Evolutionary conservation across 225 moss, liverwort and hornwort species (phyloP).

Genomic region (Pseudisothecium myosuroides): DNA sequence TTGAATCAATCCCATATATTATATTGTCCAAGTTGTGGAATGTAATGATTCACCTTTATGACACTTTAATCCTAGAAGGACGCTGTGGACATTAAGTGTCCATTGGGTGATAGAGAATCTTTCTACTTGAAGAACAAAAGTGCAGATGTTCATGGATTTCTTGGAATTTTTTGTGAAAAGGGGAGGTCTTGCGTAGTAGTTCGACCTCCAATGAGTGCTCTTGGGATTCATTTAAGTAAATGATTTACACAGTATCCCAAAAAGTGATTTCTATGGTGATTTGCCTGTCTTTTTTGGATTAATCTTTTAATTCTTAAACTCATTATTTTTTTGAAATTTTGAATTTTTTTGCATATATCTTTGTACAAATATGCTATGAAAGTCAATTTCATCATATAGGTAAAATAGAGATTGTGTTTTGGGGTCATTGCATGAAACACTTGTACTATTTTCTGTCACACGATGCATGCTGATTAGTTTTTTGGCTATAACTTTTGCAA

Average conservation of each 20-base stretch:
- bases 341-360: not conserved
- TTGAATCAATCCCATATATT: not conserved
- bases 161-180: not conserved
- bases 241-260: too few relatives aligned
- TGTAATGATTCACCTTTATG: not conserved
- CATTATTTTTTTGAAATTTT: not conserved
- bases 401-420: not conserved
- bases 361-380: not conserved
- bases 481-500: too few relatives aligned
- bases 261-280: too few relatives aligned
- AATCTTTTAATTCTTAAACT: not conserved
- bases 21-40: not conserved
- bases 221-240: too few relatives aligned
- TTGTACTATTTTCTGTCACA: too few relatives aligned
- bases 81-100: too few relatives aligned
- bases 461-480: too few relatives aligned
- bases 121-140: too few relatives aligned
- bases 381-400: not conserved
- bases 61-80: not conserved
- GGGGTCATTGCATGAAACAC: too few relatives aligned
- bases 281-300: fast-evolving
- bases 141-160: too few relatives aligned
- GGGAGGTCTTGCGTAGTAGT: not conserved
- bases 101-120: too few relatives aligned
- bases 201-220: not conserved